Conservation (phyloP, 441 rosid genomes). For the Brassica balearica region DNA sequence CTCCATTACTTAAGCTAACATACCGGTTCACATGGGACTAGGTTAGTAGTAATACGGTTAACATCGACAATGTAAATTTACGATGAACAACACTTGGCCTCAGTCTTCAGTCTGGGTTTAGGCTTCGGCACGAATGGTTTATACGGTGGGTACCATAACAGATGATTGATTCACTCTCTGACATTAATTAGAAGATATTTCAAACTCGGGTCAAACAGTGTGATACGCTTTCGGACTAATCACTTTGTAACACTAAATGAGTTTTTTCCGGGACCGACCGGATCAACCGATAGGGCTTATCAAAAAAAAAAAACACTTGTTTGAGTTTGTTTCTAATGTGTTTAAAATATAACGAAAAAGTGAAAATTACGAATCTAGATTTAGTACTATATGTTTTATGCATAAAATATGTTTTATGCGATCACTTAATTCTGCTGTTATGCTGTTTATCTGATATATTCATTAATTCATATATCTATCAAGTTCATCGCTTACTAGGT, state of each 20-base stretch:
- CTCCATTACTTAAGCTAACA: neutral
- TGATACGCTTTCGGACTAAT: too few relatives aligned
- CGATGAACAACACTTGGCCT: neutral
- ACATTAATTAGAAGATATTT: too few relatives aligned
- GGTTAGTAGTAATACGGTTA: neutral
- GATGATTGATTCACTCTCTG: too few relatives aligned
- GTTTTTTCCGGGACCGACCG: too few relatives aligned
- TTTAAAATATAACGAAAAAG: neutral
- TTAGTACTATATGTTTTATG: neutral
- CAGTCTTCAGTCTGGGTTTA: too few relatives aligned
- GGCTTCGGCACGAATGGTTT: too few relatives aligned
- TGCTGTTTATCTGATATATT: neutral
- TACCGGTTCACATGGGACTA: neutral
- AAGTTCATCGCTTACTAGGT: neutral
- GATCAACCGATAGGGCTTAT: too few relatives aligned
- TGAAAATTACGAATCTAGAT: neutral
- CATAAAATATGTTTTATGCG: neutral
- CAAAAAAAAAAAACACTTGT: neutral
- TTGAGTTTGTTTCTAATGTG: neutral
- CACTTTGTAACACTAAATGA: too few relatives aligned
- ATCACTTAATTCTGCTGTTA: neutral
- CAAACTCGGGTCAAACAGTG: too few relatives aligned
- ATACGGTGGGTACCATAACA: too few relatives aligned
- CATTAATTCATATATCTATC: neutral
- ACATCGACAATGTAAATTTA: neutral